These are phyloP conservation scores for Coniochaeta hoffmannii DNA, from an alignment of 2,329 filamentous ascomycete genomes.

Conservation along the genomic window DNA sequence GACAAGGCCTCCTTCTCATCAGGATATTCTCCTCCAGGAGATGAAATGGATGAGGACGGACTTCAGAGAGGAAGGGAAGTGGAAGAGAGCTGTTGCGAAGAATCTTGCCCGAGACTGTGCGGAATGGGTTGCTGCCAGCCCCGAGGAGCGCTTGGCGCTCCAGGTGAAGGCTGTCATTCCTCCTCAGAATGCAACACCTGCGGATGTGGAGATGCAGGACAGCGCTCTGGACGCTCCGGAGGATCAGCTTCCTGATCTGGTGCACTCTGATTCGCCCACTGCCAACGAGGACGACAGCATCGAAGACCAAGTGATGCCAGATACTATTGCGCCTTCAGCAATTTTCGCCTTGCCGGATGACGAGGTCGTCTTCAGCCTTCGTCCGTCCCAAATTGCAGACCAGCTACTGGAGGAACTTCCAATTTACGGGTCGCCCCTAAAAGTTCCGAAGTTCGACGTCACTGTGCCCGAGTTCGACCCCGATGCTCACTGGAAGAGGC, in stretches of 20 bases:
- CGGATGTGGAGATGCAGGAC: constrained; percentile 13
- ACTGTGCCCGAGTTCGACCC: constrained; percentile 53
- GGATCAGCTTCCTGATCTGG: constrained; percentile 59
- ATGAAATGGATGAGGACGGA: constrained; percentile 98
- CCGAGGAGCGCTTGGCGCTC: constrained; percentile 56
- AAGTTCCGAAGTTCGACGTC: constrained; percentile 50
- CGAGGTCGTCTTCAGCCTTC: constrained; percentile 72
- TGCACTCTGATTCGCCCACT: constrained; percentile 52
- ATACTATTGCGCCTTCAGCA: constrained; percentile 61
- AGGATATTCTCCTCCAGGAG: constrained; percentile 81
- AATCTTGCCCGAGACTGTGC: constrained; percentile 78
- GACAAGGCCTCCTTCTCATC: constrained; percentile 66
- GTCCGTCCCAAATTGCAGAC: constrained; percentile 67
- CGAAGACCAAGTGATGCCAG: constrained; percentile 19
- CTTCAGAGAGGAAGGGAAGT: constrained; percentile 88
- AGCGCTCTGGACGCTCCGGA: constrained; percentile 23
- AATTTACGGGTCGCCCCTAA: constrained; percentile 61
- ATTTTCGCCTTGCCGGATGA: constrained; percentile 79
- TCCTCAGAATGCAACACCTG: constrained; percentile 18
- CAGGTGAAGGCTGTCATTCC: constrained; percentile 56
- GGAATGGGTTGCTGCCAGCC: constrained; percentile 64
- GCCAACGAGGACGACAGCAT: constrained; percentile 32
- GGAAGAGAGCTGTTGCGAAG: constrained; percentile 77
- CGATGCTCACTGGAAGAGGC: constrained; percentile 65
- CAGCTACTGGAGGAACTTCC: constrained; percentile 75